These are phyloP conservation scores for Fistulina hepatica DNA, from an alignment of 1,284 basidiomycete genomes.

Conservation along the genomic window DNA sequence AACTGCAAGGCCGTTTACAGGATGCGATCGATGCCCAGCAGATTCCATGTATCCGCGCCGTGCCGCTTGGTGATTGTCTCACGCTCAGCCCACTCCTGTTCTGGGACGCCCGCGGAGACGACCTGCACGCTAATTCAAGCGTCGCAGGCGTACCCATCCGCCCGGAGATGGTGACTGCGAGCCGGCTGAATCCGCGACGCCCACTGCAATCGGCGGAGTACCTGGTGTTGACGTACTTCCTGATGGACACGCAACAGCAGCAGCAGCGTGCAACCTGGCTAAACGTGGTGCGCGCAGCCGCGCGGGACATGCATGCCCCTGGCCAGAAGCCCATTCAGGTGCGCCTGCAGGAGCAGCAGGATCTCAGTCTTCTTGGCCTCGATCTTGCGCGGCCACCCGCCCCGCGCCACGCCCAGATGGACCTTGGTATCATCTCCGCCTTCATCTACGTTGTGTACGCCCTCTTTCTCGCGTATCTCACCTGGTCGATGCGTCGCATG, in stretches of 20 bases:
- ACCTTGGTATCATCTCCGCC: slow-evolving; percentile 53
- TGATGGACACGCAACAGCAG: slow-evolving; percentile 54
- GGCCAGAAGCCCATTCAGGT: slow-evolving; percentile 33
- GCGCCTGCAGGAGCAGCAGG: slow-evolving; percentile 41
- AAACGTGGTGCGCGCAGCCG: slow-evolving; percentile 30
- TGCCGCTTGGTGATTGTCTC: slow-evolving; percentile 44
- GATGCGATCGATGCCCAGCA: slow-evolving; percentile 26
- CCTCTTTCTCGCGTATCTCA: slow-evolving; percentile 70
- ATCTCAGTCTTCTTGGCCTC: slow-evolving; percentile 56
- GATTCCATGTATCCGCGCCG: too few species aligned
- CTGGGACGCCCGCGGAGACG: slow-evolving; percentile 53
- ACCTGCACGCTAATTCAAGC: slow-evolving; percentile 42
- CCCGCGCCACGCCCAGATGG: slow-evolving; percentile 31
- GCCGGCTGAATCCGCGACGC: slow-evolving; percentile 41
- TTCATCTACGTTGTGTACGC: slow-evolving; percentile 76
- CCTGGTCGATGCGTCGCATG: slow-evolving; percentile 68
- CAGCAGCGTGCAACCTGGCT: slow-evolving; percentile 55
- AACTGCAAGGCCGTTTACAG: slow-evolving; percentile 49
- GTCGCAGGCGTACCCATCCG: slow-evolving; percentile 50
- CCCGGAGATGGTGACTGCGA: slow-evolving; percentile 67
- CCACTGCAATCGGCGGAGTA: slow-evolving; percentile 42
- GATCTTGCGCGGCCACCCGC: slow-evolving; percentile 37
- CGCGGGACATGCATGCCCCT: slow-evolving; percentile 34
- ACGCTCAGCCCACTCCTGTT: slow-evolving; percentile 63
- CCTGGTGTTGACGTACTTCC: slow-evolving; percentile 69